These are phyloP conservation scores for Medicago truncatula DNA, from an alignment of 306 rosid species.

Conservation along the genomic window MtrunA17r5.0-ANR NC_053047.1:39806501-39807000, in stretches of 20 bases:
- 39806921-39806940: constrained; percentile 84
- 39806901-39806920: constrained; percentile 76
- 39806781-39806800: constrained; percentile 40
- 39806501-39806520: constrained; percentile 87
- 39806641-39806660: constrained; percentile 41
- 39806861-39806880: constrained; percentile 78
- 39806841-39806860: constrained; percentile 77
- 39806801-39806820: constrained; percentile 68
- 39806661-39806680: not conserved
- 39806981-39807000: not conserved
- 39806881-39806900: constrained; percentile 90
- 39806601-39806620: constrained; percentile 85
- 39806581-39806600: constrained; percentile 80
- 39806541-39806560: constrained; percentile 72
- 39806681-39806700: not conserved
- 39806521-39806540: constrained; percentile 90
- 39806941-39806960: constrained; percentile 77
- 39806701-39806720: not conserved
- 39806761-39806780: not conserved
- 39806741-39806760: not conserved
- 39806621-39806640: constrained; percentile 88
- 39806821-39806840: constrained; percentile 76
- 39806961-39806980: constrained; percentile 83
- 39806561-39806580: constrained; percentile 67
- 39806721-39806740: not conserved